Evolutionary conservation across 2,329 filamentous ascomycete species (phyloP), one percentile per base, ranked within the genome.

Genomic region (Paracamarosporium sp.): DNA sequence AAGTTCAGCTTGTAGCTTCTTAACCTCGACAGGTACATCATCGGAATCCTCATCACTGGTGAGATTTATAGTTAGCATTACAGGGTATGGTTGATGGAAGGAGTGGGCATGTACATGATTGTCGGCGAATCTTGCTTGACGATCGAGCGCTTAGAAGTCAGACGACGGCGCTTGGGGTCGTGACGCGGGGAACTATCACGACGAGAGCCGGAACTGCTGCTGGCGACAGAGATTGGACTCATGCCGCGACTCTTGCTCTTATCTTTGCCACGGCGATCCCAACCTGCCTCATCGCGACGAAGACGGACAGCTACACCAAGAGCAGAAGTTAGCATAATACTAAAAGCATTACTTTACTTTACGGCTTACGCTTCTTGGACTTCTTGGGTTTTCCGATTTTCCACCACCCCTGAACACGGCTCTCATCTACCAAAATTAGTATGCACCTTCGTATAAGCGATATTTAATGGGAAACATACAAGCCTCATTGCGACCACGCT

Each of bases 1-100:
- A 8, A 75, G 40, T 47, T 75, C 66, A 8, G 67, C 67, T 51
- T 72, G 62, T 1, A 75, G 55, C 47, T 65, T 63, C 56, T 69
- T 65, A 1, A 68, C 65, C 5, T 62, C 64, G 15, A 72, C 55
- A 15, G 67, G 59, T 20, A 40, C 47, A 50, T 68, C 60, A 9
- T 55, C 58, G 17, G 64, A 65, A 3, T 53, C 44, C 7, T 59
- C 47, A 13, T 61, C 50, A 4, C 52, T 33, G 20, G 61, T 50
- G 13, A 41, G 28, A 20, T 31, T 41, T 20, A 2, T 7, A 27
- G 12, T 51, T 15, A 51, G 48, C n/a, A 22, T 33, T 31, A 17
- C 11, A 31, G 5, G 4, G n/a, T 4, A 5, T 4, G 56, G 50
- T 13, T 20, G 43, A 56, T 12, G 58, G 40, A 28, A 5, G 54